Conservation (phyloP, 352 stramenopile genomes). For the Globisporangium canariense region DNA sequence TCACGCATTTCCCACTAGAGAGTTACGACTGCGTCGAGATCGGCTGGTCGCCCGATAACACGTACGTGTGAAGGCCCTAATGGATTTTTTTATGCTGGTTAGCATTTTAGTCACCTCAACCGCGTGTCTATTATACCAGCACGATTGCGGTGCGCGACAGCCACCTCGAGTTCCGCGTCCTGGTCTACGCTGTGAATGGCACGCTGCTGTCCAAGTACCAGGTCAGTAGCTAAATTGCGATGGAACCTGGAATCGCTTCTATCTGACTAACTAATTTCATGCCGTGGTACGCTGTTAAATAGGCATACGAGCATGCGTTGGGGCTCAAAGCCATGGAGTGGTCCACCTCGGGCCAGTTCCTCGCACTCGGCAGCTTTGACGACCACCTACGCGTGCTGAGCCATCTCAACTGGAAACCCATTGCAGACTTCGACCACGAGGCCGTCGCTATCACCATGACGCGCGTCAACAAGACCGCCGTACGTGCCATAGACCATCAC, state of each 20-base stretch:
- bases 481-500: not conserved
- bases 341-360: constrained; percentile 74
- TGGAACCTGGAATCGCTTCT: too few species aligned
- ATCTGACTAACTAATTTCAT: too few species aligned
- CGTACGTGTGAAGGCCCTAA: constrained; percentile 28
- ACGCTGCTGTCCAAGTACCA: constrained; percentile 66
- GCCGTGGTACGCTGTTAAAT: not conserved
- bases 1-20: constrained; percentile 62
- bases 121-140: constrained; percentile 14
- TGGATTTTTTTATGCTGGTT: too few species aligned
- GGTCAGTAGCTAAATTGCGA: too few species aligned
- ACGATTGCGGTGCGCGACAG: constrained; percentile 72
- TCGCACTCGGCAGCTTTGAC: constrained; percentile 78
- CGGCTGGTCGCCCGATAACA: constrained; percentile 61
- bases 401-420: constrained; percentile 72
- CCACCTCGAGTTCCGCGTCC: constrained; percentile 66
- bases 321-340: constrained; percentile 72
- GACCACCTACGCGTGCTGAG: constrained; percentile 73
- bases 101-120: too few species aligned
- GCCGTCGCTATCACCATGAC: constrained; percentile 40
- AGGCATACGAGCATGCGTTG: constrained; percentile 80
- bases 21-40: constrained; percentile 83
- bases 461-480: constrained; percentile 41
- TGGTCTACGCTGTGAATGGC: constrained; percentile 70
- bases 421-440: constrained; percentile 75